A percentile compares a stretch with the other conserved stretches of the same genome.
Evolutionary conservation across 768 basidiomycete species (phyloP).

Genomic region (Albatrellus ellisii): DNA sequence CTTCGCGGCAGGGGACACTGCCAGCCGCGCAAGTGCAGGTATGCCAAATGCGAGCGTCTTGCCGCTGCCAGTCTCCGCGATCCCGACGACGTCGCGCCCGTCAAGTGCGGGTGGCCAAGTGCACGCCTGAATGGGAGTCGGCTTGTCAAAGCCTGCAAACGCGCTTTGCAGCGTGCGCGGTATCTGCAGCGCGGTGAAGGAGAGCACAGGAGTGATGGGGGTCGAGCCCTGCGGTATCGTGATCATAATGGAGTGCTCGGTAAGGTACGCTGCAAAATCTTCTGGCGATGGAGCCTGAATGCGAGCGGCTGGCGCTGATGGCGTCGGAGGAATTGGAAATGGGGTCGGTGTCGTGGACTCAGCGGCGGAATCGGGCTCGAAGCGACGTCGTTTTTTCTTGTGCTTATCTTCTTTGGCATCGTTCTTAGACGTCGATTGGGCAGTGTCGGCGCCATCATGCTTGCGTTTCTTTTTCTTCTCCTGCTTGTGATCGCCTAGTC

Average conservation of each 20-base stretch:
- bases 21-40: conserved; percentile 66
- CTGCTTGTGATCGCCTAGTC: not conserved
- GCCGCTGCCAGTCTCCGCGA: conserved; percentile 95
- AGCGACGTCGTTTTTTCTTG: conserved; percentile 24
- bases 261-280: conserved; percentile 33
- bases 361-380: conserved; percentile 11
- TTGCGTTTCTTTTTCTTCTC: conserved; percentile 10
- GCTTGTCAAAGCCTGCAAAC: conserved; percentile 65
- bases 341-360: conserved; percentile 16
- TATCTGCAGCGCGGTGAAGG: conserved; percentile 64
- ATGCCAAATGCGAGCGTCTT: conserved; percentile 96
- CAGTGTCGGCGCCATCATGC: not conserved
- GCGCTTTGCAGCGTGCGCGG: conserved; percentile 46
- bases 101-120: conserved; percentile 83
- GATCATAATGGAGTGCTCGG: conserved; percentile 63
- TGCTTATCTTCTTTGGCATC: conserved; percentile 20
- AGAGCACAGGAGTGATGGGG: conserved; percentile 49
- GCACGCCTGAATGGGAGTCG: conserved; percentile 93
- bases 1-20: conserved; percentile 25
- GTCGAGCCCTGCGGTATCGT: conserved; percentile 34
- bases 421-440: conserved; percentile 1
- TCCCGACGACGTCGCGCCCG: conserved; percentile 83
- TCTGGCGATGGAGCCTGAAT: no score
- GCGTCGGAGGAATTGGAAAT: conserved; percentile 11
- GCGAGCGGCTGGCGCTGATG: conserved; percentile 16